Evolutionary conservation across 306 rosid genomes (phyloP).

Genomic region (Myrica gale): DNA sequence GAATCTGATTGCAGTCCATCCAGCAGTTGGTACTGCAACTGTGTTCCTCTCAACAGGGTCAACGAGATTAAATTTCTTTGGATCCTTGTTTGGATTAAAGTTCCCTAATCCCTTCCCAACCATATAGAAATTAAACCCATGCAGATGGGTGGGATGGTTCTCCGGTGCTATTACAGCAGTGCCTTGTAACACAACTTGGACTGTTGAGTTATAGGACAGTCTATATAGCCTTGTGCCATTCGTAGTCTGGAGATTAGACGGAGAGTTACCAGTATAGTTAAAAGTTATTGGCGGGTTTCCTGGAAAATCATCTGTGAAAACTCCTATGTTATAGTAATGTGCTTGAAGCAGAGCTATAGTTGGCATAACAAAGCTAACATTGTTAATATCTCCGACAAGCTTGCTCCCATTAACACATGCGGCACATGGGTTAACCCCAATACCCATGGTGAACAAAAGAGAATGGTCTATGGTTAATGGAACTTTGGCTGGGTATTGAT

Average conservation of each 20-base stretch:
- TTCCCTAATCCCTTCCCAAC: slow-evolving; percentile 68
- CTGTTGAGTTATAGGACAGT: slow-evolving; percentile 48
- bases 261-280: slow-evolving; percentile 59
- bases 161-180: slow-evolving; percentile 62
- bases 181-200: slow-evolving; percentile 60
- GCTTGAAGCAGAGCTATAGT: slow-evolving; percentile 65
- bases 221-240: slow-evolving; percentile 58
- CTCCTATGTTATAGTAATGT: slow-evolving; percentile 52
- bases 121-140: slow-evolving; percentile 67
- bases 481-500: slow-evolving; percentile 56
- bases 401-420: slow-evolving; percentile 40
- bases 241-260: slow-evolving; percentile 45
- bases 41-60: slow-evolving; percentile 83
- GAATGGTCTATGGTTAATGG: slow-evolving; percentile 50
- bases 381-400: slow-evolving; percentile 56
- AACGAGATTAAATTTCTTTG: slow-evolving; percentile 51
- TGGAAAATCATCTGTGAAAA: slow-evolving; percentile 66
- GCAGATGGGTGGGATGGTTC: slow-evolving; percentile 69
- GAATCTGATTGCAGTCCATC: slow-evolving; percentile 82
- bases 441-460: slow-evolving; percentile 51
- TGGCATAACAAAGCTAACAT: slow-evolving; percentile 56
- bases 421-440: slow-evolving; percentile 55
- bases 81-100: slow-evolving; percentile 55
- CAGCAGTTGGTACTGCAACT: slow-evolving; percentile 55
- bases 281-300: slow-evolving; percentile 49